phyloP scores from a whole-genome alignment of 2,329 filamentous ascomycete species.

The Bipolaris zeicola region DNA sequence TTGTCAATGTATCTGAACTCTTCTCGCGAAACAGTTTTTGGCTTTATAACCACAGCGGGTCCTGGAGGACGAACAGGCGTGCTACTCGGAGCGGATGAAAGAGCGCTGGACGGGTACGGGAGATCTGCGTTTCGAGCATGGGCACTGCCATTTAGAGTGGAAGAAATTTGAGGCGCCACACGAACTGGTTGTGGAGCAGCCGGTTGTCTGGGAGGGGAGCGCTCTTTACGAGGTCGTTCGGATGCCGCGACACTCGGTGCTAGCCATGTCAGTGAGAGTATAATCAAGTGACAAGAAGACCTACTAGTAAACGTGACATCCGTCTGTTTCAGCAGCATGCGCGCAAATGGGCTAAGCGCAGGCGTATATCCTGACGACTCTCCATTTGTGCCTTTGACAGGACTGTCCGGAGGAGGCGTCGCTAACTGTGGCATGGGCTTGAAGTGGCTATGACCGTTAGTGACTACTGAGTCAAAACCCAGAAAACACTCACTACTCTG shows the following conservation, averaged over 20 bases:
- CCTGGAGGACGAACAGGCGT: conserved; percentile 34
- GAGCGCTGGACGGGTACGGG: conserved; percentile 21
- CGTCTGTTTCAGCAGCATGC: conserved; percentile 56
- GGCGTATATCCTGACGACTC: conserved; percentile 19
- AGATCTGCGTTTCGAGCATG: conserved; percentile 23
- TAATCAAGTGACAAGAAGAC: conserved; percentile 6
- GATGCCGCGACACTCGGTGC: conserved; percentile 20
- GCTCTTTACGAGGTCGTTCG: conserved; percentile 17
- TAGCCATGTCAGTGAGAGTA: conserved; percentile 23
- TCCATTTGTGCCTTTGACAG: conserved; percentile 28
- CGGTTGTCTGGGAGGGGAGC: conserved; percentile 16
- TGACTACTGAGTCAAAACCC: neutral
- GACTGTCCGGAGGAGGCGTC: conserved; percentile 39
- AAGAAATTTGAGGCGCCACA: conserved; percentile 13
- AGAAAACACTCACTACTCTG: conserved; percentile 64
- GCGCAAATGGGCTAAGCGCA: conserved; percentile 59
- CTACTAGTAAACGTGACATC: conserved; percentile 46
- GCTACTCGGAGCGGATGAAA: conserved; percentile 20
- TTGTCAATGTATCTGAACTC: conserved; percentile 51
- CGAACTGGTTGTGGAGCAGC: conserved; percentile 18
- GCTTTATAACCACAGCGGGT: conserved; percentile 57
- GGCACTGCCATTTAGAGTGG: conserved; percentile 17
- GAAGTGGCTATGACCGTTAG: conserved; percentile 38
- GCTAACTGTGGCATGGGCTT: conserved; percentile 39
- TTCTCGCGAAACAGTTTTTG: conserved; percentile 48